Conservation (phyloP, 2,329 filamentous ascomycete genomes). For the Verticillium nonalfalfae region DNA sequence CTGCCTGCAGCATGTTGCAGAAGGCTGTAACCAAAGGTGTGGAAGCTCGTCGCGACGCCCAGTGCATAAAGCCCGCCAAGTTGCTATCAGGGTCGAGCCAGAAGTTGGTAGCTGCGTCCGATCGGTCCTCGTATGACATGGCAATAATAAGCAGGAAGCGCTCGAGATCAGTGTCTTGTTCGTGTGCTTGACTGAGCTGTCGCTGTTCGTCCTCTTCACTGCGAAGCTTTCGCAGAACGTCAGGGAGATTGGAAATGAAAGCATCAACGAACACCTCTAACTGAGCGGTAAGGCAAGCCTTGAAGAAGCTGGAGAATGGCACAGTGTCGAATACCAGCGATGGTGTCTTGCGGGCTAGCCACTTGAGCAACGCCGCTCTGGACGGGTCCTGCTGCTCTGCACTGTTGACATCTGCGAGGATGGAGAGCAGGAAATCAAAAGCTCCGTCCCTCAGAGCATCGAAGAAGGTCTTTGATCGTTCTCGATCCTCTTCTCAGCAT, state of each 20-base stretch:
- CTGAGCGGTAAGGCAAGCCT: conserved; percentile 67
- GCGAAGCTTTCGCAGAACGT: conserved; percentile 79
- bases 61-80: conserved; percentile 88
- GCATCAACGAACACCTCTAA: conserved; percentile 84
- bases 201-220: conserved; percentile 86
- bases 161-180: conserved; percentile 72
- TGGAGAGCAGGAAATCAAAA: conserved; percentile 83
- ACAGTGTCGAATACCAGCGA: conserved; percentile 61
- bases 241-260: conserved; percentile 92
- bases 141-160: conserved; percentile 88
- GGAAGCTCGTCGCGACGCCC: conserved; percentile 91
- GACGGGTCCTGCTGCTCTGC: conserved; percentile 85
- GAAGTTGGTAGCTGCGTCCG: conserved; percentile 79
- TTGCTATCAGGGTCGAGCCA: conserved; percentile 93
- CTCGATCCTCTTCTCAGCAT: conserved; percentile 52
- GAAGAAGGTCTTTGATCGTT: conserved; percentile 66
- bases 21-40: conserved; percentile 95
- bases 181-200: conserved; percentile 56
- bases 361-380: conserved; percentile 72
- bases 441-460: conserved; percentile 80
- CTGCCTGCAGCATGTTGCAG: conserved; percentile 88
- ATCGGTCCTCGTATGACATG: conserved; percentile 80
- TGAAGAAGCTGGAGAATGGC: conserved; percentile 66
- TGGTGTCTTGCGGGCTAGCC: conserved; percentile 75
- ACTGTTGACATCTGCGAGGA: conserved; percentile 74